A percentile compares a stretch with the other conserved stretches of the same genome.
Conservation (phyloP, 2,329 filamentous ascomycete genomes). For the Tolypocladium guangdongense region DNA sequence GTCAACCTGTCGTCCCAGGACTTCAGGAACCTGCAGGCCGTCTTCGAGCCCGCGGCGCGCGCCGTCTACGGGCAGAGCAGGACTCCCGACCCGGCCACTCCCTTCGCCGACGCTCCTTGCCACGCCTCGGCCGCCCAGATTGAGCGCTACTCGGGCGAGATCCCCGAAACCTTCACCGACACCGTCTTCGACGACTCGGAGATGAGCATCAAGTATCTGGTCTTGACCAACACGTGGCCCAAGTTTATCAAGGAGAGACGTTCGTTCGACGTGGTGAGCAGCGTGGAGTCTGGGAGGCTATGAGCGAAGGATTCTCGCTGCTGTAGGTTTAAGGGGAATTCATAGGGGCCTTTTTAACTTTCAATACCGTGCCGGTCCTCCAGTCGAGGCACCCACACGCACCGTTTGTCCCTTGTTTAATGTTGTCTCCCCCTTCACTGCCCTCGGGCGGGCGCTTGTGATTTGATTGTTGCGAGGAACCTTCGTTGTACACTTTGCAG, state of each 20-base stretch:
- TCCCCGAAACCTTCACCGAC: conserved; percentile 40
- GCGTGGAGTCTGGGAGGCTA: conserved; percentile 4
- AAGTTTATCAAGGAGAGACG: conserved; percentile 39
- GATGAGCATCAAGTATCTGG: conserved; percentile 52
- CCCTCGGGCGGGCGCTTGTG: neutral
- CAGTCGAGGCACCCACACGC: neutral
- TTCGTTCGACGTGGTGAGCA: conserved; percentile 15
- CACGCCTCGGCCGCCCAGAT: conserved; percentile 12
- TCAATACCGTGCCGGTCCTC: neutral
- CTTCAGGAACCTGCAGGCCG: conserved; percentile 38
- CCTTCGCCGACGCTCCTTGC: conserved; percentile 26
- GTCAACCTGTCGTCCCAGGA: conserved; percentile 53
- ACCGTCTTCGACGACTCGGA: conserved; percentile 50
- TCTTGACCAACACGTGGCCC: conserved; percentile 60
- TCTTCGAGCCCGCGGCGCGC: conserved; percentile 45
- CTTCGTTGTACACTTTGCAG: neutral
- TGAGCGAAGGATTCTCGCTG: neutral
- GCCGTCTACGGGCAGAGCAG: conserved; percentile 28
- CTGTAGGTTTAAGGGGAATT: neutral
- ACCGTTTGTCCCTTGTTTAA: neutral
- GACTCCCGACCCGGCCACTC: conserved; percentile 29
- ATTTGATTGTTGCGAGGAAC: neutral
- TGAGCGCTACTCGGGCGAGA: conserved; percentile 28
- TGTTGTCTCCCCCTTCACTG: neutral
- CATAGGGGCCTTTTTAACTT: neutral